Conservation (phyloP, 257 asterid species). For the Rauvolfia tetraphylla region DNA sequence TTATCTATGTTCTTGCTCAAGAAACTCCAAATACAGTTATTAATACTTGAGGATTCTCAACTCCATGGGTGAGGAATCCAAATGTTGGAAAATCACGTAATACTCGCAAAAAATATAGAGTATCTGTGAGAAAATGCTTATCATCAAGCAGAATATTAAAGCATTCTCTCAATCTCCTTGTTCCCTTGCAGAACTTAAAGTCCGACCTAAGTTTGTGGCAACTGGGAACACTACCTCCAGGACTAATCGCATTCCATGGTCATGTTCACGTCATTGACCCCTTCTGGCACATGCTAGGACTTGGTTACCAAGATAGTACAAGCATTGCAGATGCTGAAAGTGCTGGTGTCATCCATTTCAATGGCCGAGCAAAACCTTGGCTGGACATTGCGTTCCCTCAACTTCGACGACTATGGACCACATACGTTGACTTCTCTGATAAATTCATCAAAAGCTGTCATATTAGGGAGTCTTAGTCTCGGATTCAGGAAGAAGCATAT, state of each 20-base stretch:
- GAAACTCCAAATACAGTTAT: not conserved
- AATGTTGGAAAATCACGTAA: not conserved
- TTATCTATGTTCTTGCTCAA: not conserved
- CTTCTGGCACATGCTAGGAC: slow-evolving; percentile 95
- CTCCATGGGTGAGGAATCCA: not conserved
- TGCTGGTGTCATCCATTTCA: slow-evolving; percentile 87
- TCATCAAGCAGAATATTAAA: not conserved
- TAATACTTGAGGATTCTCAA: not conserved
- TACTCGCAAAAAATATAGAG: not conserved
- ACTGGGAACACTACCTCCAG: slow-evolving; percentile 93
- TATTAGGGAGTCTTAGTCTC: slow-evolving; percentile 59
- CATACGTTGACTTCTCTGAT: slow-evolving; percentile 70
- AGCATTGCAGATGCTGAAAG: slow-evolving; percentile 56
- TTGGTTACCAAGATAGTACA: slow-evolving; percentile 89
- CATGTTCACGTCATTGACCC: slow-evolving; percentile 71
- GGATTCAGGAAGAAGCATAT: slow-evolving; percentile 12
- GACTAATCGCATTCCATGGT: slow-evolving; percentile 84
- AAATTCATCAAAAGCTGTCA: slow-evolving; percentile 77
- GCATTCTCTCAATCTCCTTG: slow-evolving; percentile 9
- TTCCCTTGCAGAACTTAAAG: slow-evolving; percentile 63
- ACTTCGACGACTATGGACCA: slow-evolving; percentile 73
- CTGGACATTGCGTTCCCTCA: slow-evolving; percentile 92
- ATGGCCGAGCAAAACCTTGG: slow-evolving; percentile 99
- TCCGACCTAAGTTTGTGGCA: slow-evolving; percentile 97
- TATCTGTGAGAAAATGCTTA: slow-evolving; percentile 1